A percentile compares a stretch with the other conserved stretches of the same genome.
Evolutionary conservation across 2,329 filamentous ascomycete genomes (phyloP).

Genomic region (Sporothrix protearum): DNA sequence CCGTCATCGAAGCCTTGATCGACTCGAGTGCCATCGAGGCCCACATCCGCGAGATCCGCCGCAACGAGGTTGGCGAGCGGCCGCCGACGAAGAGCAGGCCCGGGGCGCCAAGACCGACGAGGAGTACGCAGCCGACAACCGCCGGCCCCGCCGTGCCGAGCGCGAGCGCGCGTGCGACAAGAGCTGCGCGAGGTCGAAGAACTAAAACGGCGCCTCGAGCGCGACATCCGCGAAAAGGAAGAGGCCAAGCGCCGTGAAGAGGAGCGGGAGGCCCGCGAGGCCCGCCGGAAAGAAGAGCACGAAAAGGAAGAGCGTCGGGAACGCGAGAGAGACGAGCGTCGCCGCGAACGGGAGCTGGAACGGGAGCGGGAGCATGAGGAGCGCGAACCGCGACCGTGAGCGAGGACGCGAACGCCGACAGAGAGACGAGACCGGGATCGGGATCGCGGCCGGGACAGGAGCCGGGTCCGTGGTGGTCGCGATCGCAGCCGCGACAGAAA

Average conservation of each 20-base stretch:
- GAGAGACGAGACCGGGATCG: constrained; percentile 30
- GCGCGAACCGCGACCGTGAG: constrained; percentile 40
- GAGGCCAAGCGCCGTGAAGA: constrained; percentile 36
- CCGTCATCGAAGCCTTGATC: constrained; percentile 64
- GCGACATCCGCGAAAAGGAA: constrained; percentile 52
- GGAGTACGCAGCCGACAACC: constrained; percentile 67
- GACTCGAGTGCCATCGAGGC: constrained; percentile 64
- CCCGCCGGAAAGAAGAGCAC: constrained; percentile 37
- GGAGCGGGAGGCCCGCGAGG: constrained; percentile 36
- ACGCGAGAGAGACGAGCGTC: constrained; percentile 41
- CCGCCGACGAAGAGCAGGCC: constrained; percentile 60
- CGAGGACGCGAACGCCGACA: constrained; percentile 34
- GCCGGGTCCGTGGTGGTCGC: constrained; percentile 32
- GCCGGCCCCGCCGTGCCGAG: constrained; percentile 55
- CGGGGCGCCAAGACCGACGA: constrained; percentile 70
- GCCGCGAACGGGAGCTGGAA: constrained; percentile 45
- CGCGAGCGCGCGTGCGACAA: constrained; percentile 60
- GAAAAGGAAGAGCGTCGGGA: constrained; percentile 40
- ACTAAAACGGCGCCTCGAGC: constrained; percentile 57
- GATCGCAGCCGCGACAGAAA: constrained; percentile 33
- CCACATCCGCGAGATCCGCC: constrained; percentile 65
- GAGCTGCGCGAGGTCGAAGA: constrained; percentile 59
- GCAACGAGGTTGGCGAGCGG: constrained; percentile 65
- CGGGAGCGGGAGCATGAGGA: constrained; percentile 46
- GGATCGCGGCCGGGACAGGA: constrained; percentile 34